These are phyloP conservation scores for Phialophora tarda DNA, from an alignment of 2,329 filamentous ascomycete genomes.

Conservation along the genomic window DNA sequence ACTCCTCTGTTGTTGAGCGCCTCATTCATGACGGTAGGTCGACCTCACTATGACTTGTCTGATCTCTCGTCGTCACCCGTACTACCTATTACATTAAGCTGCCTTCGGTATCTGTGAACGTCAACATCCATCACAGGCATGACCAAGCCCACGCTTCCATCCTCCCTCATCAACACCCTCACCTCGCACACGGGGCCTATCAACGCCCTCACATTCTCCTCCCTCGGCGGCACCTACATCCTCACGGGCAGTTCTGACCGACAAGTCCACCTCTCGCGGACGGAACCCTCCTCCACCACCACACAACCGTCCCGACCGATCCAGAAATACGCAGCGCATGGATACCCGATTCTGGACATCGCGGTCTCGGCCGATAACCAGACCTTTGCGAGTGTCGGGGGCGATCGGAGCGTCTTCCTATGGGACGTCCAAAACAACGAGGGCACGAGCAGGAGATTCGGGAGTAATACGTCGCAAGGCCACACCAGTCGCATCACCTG, in stretches of 20 bases:
- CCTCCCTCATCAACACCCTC: conserved; percentile 49
- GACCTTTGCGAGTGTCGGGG: conserved; percentile 83
- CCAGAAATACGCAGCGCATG: conserved; percentile 87
- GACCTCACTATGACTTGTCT: neutral
- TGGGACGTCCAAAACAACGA: conserved; percentile 88
- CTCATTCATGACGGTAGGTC: neutral
- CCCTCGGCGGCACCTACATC: conserved; percentile 74
- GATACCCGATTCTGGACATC: conserved; percentile 87
- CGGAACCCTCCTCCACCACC: conserved; percentile 47
- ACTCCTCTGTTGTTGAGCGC: neutral
- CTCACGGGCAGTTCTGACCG: conserved; percentile 87
- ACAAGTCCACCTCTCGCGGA: conserved; percentile 82
- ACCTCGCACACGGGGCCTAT: conserved; percentile 62
- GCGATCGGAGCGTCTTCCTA: conserved; percentile 87
- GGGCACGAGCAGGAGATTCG: conserved; percentile 74
- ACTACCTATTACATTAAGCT: neutral
- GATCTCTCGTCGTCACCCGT: neutral
- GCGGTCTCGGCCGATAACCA: conserved; percentile 76
- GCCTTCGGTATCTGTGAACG: neutral
- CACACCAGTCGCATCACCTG: conserved; percentile 77
- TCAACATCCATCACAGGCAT: neutral
- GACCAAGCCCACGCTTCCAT: conserved; percentile 45
- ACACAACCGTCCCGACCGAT: conserved; percentile 61
- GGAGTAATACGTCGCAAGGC: conserved; percentile 59
- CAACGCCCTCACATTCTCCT: conserved; percentile 74